These are phyloP conservation scores for Botrytis byssoidea DNA, from an alignment of 2,329 filamentous ascomycete species.

Conservation along the genomic window DNA sequence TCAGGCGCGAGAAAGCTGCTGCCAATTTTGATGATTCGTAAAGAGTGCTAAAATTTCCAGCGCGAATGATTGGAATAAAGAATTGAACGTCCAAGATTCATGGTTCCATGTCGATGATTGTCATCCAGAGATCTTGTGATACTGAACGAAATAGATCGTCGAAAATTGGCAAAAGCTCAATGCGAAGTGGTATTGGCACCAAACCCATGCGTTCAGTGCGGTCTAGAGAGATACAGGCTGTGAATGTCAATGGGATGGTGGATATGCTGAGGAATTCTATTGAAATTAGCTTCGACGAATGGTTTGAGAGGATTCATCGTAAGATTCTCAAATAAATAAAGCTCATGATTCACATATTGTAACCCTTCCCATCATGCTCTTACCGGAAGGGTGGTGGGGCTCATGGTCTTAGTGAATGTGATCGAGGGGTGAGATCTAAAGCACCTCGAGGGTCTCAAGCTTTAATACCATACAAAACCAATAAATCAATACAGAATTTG, in stretches of 20 bases:
- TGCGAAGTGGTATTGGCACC: background rate
- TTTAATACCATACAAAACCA: background rate
- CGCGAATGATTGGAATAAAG: too few species aligned
- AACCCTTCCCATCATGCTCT: too few species aligned
- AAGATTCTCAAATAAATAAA: too few species aligned
- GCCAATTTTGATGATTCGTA: background rate
- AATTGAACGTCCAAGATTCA: too few species aligned
- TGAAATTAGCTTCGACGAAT: background rate
- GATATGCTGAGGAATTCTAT: rapidly evolving
- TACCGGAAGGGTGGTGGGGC: background rate
- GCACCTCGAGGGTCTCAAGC: background rate
- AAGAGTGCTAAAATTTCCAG: background rate
- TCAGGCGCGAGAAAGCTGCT: too few species aligned
- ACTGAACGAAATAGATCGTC: background rate
- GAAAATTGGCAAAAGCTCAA: background rate
- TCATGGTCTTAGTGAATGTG: background rate
- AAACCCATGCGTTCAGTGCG: background rate
- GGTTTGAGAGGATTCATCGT: rapidly evolving
- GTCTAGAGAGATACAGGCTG: background rate
- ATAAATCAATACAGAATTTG: rapidly evolving
- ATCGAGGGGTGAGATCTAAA: too few species aligned
- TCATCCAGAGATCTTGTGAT: background rate
- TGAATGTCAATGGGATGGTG: background rate
- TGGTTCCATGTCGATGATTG: background rate
- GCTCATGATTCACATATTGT: background rate